Percentiles rank a stretch among this genome's conserved stretches.
Evolutionary conservation across 495 filamentous ascomycete genomes (phyloP).

Genomic region (Xylaria bambusicola): DNA sequence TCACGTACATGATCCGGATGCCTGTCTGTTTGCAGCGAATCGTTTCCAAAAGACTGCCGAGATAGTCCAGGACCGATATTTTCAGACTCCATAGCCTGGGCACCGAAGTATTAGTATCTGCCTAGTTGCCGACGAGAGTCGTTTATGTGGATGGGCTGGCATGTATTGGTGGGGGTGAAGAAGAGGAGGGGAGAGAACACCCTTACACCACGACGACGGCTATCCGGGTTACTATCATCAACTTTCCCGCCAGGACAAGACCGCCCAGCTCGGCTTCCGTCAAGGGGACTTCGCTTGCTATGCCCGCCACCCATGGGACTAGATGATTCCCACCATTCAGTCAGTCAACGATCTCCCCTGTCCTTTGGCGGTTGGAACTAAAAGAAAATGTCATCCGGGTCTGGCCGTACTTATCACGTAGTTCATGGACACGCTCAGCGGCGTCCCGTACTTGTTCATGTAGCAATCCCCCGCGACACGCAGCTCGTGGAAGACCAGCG

Average conservation of each 20-base stretch:
- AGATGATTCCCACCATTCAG: background rate
- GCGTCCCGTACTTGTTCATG: conserved; percentile 13
- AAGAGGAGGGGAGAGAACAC: background rate
- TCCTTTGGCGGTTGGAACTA: background rate
- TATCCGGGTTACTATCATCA: background rate
- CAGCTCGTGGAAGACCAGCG: background rate
- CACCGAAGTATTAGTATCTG: background rate
- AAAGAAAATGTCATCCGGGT: background rate
- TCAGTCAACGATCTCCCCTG: background rate
- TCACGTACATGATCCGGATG: background rate
- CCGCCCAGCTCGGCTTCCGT: background rate
- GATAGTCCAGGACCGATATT: background rate
- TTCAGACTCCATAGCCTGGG: conserved; percentile 15
- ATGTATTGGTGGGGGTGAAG: no score
- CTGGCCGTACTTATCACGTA: conserved; percentile 1
- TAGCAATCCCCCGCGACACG: conserved; percentile 11
- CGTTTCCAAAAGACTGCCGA: background rate
- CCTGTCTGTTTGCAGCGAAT: background rate
- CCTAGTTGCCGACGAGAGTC: background rate
- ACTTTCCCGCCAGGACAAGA: conserved; percentile 4
- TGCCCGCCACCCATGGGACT: background rate
- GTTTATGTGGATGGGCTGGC: no score
- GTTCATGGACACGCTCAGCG: background rate
- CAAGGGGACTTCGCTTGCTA: background rate
- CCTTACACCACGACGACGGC: conserved; percentile 4